Conservation (phyloP, 495 filamentous ascomycete species). For the Xylaria cubensis region DNA sequence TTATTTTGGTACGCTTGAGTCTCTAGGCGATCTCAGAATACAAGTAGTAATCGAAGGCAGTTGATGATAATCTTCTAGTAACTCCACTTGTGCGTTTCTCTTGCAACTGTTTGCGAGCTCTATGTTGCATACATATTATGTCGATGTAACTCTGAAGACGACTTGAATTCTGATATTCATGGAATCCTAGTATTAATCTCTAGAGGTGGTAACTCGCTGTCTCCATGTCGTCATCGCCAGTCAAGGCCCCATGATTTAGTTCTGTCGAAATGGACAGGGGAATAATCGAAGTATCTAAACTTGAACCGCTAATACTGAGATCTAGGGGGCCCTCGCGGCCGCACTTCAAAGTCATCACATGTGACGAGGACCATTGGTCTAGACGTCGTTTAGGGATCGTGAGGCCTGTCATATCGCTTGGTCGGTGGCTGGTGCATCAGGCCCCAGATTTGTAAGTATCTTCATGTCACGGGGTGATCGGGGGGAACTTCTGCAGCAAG, state of each 20-base stretch:
- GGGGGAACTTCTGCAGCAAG: background rate
- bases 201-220: background rate
- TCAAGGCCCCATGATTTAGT: background rate
- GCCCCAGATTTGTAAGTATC: background rate
- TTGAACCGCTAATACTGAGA: background rate
- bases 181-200: background rate
- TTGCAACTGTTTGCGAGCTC: background rate
- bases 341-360: background rate
- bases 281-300: background rate
- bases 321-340: background rate
- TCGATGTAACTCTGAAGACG: background rate
- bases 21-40: too few species aligned
- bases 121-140: background rate
- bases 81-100: background rate
- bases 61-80: background rate
- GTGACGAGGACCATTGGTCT: background rate
- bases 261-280: background rate
- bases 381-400: background rate
- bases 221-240: background rate
- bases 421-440: background rate
- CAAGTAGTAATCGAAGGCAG: too few species aligned
- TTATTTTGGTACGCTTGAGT: background rate
- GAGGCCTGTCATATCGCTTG: background rate
- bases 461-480: background rate
- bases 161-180: background rate